Base-by-base conservation (phyloP, 2,329 filamentous ascomycete genomes). In the Karstenula rhodostoma region DNA sequence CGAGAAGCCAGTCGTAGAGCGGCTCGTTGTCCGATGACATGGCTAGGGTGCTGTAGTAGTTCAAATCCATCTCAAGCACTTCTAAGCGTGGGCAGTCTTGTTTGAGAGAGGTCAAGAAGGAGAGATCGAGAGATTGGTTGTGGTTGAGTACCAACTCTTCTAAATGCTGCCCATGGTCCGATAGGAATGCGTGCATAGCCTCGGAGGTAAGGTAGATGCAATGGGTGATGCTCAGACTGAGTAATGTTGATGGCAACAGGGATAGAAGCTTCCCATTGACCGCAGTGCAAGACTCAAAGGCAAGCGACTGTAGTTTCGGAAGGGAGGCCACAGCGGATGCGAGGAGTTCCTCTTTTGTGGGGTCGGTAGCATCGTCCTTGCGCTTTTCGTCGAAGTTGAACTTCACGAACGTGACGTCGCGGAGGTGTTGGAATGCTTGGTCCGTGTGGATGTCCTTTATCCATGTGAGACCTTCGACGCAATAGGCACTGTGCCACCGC, bases 81-180 rank as follows among this genome's bases (percentile, higher is more conserved):
- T 89, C 83, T 6, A 98, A 82, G 3, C 84, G 82, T 0, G 92
- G 92, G 71, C 93, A 97, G 1, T 85, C 84, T 4, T 80, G 75
- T 19, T 86, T 87, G 48, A 98, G 78, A 27, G 84, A 77, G 0
- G 87, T 85, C 7, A 95, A 82, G 69, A 97, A 97, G 0, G 85
- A 87, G 43, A 97, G 79, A 68, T 89, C 90, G 42, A 97, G 82
- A 2, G 89, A 88, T 62, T 92, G 89, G 69, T 96, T 96, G 77
- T 96, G 91, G 56, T 90, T 86, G 5, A 97, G 81, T 1, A 84
- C 85, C 8, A 98, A 82, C 40, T 86, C 85, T 55, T 85, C 84
- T 23, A 98, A 80, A n/a, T 86, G 80, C 23, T 81, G 77, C 0
- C 93, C 94, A 68, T 92, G 88, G 0, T 85, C 85, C 6, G 82